phyloP scores from a whole-genome alignment of 345 rosid species.

The Camelina sativa region DNA sequence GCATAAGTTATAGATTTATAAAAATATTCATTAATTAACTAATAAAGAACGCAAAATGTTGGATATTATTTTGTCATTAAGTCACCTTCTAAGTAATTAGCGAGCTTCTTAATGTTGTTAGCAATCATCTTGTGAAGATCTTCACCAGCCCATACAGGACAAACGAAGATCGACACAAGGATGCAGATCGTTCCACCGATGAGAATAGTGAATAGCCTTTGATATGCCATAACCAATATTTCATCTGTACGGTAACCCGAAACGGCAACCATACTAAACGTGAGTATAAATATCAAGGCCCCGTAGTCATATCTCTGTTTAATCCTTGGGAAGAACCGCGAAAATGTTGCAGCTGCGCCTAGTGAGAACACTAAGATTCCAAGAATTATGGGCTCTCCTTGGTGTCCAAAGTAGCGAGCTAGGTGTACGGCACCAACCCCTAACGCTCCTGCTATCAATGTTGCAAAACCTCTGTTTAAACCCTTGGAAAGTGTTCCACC shows the following conservation, averaged over 20 bases:
- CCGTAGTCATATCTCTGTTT: slow-evolving; percentile 94
- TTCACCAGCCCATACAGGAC: slow-evolving; percentile 80
- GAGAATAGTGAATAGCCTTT: slow-evolving; percentile 66
- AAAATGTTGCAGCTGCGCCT: slow-evolving; percentile 70
- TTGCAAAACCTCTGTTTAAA: slow-evolving; percentile 72
- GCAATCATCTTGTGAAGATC: slow-evolving; percentile 64
- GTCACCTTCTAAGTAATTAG: slow-evolving; percentile 60
- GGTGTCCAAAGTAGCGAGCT: slow-evolving; percentile 60
- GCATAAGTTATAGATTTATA: neutral
- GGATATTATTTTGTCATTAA: slow-evolving; percentile 7
- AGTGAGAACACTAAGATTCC: slow-evolving; percentile 70
- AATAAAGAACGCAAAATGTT: neutral
- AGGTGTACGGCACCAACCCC: slow-evolving; percentile 69
- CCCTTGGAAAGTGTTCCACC: slow-evolving; percentile 78
- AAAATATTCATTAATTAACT: neutral
- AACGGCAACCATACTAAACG: slow-evolving; percentile 72
- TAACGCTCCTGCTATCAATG: slow-evolving; percentile 62
- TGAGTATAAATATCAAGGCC: slow-evolving; percentile 70
- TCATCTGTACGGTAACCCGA: slow-evolving; percentile 70
- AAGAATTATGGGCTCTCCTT: slow-evolving; percentile 67
- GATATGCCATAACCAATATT: slow-evolving; percentile 53
- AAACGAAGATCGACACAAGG: slow-evolving; percentile 54
- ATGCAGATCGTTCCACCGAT: slow-evolving; percentile 65
- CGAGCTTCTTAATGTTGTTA: slow-evolving; percentile 62
- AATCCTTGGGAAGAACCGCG: slow-evolving; percentile 69